Evolutionary conservation across 345 rosid genomes (phyloP).

Genomic region (Arabis hirsuta): DNA sequence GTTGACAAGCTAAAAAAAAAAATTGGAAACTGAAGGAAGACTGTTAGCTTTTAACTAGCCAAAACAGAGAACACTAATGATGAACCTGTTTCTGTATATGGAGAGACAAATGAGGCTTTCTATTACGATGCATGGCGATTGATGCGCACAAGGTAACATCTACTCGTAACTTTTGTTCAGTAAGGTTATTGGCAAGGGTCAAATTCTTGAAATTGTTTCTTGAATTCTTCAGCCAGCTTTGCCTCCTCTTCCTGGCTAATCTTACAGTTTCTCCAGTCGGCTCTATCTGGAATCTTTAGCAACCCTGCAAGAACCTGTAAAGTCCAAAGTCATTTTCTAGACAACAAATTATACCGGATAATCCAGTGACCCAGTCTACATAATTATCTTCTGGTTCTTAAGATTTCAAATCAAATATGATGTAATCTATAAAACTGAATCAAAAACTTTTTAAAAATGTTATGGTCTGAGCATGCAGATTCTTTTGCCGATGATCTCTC

Average conservation of each 20-base stretch:
- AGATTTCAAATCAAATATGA: background rate
- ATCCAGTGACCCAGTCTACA: background rate
- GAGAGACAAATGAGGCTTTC: background rate
- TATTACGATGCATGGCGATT: background rate
- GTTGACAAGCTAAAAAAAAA: background rate
- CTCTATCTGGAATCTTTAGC: conserved; percentile 75
- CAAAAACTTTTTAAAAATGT: background rate
- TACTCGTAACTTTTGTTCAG: conserved; percentile 15
- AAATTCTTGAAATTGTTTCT: conserved; percentile 63
- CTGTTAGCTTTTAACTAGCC: conserved; percentile 22
- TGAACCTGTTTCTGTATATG: conserved; percentile 19
- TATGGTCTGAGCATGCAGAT: conserved; percentile 7
- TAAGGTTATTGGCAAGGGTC: conserved; percentile 60
- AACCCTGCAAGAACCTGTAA: conserved; percentile 89
- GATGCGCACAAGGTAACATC: conserved; percentile 19
- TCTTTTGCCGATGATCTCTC: background rate
- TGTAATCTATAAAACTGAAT: conserved; percentile 3
- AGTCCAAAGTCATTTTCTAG: conserved; percentile 17
- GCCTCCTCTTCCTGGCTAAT: conserved; percentile 76
- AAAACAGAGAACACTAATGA: background rate
- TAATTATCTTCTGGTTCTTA: background rate
- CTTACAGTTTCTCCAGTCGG: conserved; percentile 85
- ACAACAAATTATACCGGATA: background rate
- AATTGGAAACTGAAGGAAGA: conserved; percentile 8
- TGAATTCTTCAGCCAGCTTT: conserved; percentile 64